Percentiles rank a stretch among this genome's conserved stretches.
Evolutionary conservation across 225 moss, liverwort and hornwort genomes (phyloP).

Genomic region (Polytrichum formosum): DNA sequence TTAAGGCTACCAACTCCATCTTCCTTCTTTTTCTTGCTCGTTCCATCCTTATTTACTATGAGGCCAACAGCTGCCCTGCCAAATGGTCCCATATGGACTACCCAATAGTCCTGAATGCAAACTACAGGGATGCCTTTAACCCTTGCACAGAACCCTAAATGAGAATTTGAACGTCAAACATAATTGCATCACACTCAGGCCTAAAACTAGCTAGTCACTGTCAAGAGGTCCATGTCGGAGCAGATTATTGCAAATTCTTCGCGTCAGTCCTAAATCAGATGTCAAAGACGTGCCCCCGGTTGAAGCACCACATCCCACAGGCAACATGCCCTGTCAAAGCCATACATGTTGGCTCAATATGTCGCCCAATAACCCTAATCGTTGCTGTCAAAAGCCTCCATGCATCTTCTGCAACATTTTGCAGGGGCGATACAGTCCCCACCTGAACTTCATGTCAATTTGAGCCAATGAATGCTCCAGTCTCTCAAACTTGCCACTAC

Average conservation of each 20-base stretch:
- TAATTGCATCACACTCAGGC: neutral
- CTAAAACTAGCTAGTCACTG: neutral
- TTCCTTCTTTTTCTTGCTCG: slow-evolving; percentile 57
- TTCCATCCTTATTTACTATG: slow-evolving; percentile 56
- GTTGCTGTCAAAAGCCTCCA: slow-evolving; percentile 18
- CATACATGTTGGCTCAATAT: slow-evolving; percentile 1
- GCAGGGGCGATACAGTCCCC: neutral
- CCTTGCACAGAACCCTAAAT: slow-evolving; percentile 17
- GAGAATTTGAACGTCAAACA: slow-evolving; percentile 7
- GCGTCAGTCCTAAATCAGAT: neutral
- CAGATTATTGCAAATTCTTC: no score
- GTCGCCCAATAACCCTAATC: slow-evolving; percentile 10
- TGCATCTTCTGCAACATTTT: slow-evolving; percentile 7
- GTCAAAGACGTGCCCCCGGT: neutral
- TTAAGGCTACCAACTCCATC: slow-evolving; percentile 33
- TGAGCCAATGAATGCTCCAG: neutral
- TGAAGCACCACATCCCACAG: slow-evolving; percentile 7
- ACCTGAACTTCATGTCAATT: neutral
- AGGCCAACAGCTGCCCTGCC: slow-evolving; percentile 65
- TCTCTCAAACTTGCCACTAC: neutral
- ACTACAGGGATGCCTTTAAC: slow-evolving; percentile 14
- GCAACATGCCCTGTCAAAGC: slow-evolving; percentile 4
- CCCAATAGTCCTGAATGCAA: slow-evolving; percentile 5
- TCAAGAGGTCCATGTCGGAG: no score
- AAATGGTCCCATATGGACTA: slow-evolving; percentile 64